Evolutionary conservation across 495 filamentous ascomycete species (phyloP).

Genomic region (Pyrenula aspistea): DNA sequence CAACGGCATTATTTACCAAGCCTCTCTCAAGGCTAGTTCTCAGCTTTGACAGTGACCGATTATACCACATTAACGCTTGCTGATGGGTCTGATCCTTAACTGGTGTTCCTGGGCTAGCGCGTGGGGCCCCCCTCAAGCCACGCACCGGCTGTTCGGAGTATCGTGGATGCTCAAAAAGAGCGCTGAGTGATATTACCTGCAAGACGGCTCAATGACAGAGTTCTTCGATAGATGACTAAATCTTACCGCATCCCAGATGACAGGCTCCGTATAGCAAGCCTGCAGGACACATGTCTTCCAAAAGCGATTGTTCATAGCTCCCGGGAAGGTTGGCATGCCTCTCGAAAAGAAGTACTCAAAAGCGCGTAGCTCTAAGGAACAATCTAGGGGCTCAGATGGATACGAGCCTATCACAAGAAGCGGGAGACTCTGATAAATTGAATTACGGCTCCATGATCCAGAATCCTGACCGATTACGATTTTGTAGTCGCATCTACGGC

Average conservation of each 20-base stretch:
- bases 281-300: conserved; percentile 36
- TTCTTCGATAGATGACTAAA: background rate
- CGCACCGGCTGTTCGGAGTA: conserved; percentile 19
- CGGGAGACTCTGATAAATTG: conserved; percentile 1
- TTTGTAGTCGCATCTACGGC: conserved; percentile 25
- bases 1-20: conserved; percentile 3
- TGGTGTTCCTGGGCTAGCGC: conserved; percentile 20
- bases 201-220: conserved; percentile 14
- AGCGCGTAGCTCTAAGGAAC: conserved; percentile 6
- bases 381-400: conserved; percentile 4
- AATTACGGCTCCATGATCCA: background rate
- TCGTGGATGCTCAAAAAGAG: conserved; percentile 29
- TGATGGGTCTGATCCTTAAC: conserved; percentile 35
- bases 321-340: conserved; percentile 6
- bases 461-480: background rate
- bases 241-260: conserved; percentile 36
- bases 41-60: conserved; percentile 5
- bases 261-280: conserved; percentile 32
- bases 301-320: conserved; percentile 26
- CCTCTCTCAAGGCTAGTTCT: conserved; percentile 7
- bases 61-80: background rate
- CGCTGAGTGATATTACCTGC: conserved; percentile 27
- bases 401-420: background rate
- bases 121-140: background rate
- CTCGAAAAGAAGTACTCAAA: conserved; percentile 8